Evolutionary conservation across 176 grass and related monocot species (phyloP), one percentile per base, ranked within the genome.

Genomic region (Eremochloa ophiuroides): DNA sequence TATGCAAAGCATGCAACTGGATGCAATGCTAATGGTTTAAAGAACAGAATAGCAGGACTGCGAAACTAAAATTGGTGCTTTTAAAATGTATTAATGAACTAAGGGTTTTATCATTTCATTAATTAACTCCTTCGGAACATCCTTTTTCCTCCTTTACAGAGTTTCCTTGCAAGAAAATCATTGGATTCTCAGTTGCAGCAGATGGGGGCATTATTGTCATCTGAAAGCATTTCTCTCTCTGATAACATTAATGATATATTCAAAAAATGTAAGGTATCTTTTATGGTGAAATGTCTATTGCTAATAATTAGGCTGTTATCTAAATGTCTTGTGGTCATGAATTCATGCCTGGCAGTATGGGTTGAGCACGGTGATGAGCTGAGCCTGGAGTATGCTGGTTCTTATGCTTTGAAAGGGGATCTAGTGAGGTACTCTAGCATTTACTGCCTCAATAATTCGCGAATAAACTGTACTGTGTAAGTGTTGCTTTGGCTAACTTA

Each of bases 351-450:
- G 50, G 60, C 65, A 99, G 96, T 91, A 79, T 99, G 96, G 96
- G 96, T 83, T 82, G 87, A 95, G 65, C 96, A 95, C 64, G 96
- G 96, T 64, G 96, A 98, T 84, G 96, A 98, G 78, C 86, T 99
- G 82, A 95, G 96, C 88, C 85, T 95, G 66, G 96, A 91, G 63
- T 99, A 99, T 62, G 90, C 93, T 82, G 96, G 96, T 86, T 93
- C 96, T 88, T 89, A 85, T 86, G 96, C 96, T 67, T 84, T 99
- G 20, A 99, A 99, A 79, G 88, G 96, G 25, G 96, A 95, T 77
- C 84, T 99, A 82, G 93, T 99, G 69, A 93, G 96, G 96, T 99
- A 93, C 58, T 61, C 23, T 78, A 60, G 12, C n/a, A 50, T 86
- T 81, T 73, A 9, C 46, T 58, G 48, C 70, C 47, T 44, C 33